A percentile compares a stretch with the other conserved stretches of the same genome.
These are phyloP conservation scores for Fraxinus baroniana DNA, from an alignment of 305 asterid species.

Conservation along the genomic window DNA sequence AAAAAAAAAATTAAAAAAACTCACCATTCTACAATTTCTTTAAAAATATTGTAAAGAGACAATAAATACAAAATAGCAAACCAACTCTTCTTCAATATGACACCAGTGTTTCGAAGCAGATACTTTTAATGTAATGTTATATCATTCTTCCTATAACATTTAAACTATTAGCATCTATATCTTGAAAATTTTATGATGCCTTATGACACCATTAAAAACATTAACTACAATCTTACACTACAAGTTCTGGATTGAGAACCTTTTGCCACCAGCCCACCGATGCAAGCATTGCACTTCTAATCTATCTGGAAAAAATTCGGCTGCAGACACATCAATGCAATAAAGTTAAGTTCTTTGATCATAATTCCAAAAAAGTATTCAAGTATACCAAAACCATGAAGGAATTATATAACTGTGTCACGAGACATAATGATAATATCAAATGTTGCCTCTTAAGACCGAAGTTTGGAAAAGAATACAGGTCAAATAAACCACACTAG, in stretches of 20 bases:
- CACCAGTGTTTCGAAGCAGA: too few relatives aligned
- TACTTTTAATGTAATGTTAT: too few relatives aligned
- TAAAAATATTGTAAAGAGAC: too few relatives aligned
- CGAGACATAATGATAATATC: background rate
- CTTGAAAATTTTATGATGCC: too few relatives aligned
- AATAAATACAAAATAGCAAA: too few relatives aligned
- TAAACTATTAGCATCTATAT: too few relatives aligned
- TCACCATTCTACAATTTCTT: too few relatives aligned
- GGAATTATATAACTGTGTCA: constrained; percentile 10
- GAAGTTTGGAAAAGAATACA: background rate
- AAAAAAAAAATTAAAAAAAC: too few relatives aligned
- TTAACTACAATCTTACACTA: too few relatives aligned
- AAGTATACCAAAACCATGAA: background rate
- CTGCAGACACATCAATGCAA: constrained; percentile 46
- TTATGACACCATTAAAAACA: too few relatives aligned
- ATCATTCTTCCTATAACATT: too few relatives aligned
- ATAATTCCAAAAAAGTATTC: background rate
- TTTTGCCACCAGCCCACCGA: constrained; percentile 99
- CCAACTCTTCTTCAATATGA: too few relatives aligned
- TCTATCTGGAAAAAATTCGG: constrained; percentile 95
- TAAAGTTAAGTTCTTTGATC: constrained; percentile 8
- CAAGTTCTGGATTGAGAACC: constrained; percentile 96
- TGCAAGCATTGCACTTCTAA: constrained; percentile 99
- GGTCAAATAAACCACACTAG: background rate
- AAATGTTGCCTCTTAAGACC: background rate